Conservation (phyloP, 75 land plant species). For the Cupressus sempervirens region DNA sequence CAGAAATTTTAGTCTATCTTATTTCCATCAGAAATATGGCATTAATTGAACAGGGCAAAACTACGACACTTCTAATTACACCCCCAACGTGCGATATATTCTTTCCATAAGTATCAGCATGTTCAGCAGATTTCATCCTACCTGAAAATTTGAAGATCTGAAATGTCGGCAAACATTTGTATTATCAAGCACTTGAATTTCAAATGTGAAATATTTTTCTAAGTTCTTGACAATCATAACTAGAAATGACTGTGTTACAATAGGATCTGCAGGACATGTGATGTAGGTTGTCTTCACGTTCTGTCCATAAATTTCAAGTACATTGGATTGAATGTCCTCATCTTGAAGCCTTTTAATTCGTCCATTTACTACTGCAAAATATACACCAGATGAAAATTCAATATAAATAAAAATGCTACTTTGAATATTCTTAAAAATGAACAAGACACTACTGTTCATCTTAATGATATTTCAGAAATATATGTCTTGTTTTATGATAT, state of each 20-base stretch:
- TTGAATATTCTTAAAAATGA: too few species aligned
- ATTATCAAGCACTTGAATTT: conserved; percentile 95
- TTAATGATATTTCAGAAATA: background rate
- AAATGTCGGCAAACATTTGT: conserved; percentile 94
- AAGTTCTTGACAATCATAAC: conserved; percentile 93
- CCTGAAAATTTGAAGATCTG: conserved; percentile 94
- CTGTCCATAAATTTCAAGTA: conserved; percentile 85
- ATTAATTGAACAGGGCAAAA: background rate
- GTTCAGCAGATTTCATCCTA: conserved; percentile 33
- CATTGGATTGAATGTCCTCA: conserved; percentile 96
- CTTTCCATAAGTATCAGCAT: background rate
- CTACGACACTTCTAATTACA: background rate
- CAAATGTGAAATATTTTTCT: conserved; percentile 92
- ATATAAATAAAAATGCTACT: background rate
- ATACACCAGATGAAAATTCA: background rate
- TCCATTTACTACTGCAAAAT: conserved; percentile 77
- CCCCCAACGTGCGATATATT: background rate
- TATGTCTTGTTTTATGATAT: background rate
- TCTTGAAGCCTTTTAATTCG: conserved; percentile 81
- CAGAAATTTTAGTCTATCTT: background rate
- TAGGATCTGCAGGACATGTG: conserved; percentile 87
- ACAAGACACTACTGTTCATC: background rate
- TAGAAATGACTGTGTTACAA: conserved; percentile 74
- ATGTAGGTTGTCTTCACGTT: conserved; percentile 88
- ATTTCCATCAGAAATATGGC: background rate